Percentiles rank a stretch among this genome's conserved stretches.
These are phyloP conservation scores for Exophiala sp. DNA, from an alignment of 2,329 filamentous ascomycete genomes.

Conservation along the genomic window DNA sequence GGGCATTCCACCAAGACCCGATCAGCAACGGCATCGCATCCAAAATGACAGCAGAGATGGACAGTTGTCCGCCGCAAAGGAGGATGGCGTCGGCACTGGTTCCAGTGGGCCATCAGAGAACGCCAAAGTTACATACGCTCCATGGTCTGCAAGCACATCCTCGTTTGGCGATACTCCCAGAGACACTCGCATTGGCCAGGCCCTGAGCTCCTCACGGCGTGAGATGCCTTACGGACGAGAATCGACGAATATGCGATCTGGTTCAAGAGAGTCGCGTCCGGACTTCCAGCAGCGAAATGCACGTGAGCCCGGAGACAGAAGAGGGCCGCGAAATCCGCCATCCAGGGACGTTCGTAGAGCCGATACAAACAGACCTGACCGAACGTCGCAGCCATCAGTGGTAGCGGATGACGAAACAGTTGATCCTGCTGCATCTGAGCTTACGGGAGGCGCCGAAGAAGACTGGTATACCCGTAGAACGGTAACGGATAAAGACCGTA, in stretches of 20 bases:
- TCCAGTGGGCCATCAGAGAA: neutral
- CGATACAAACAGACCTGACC: neutral
- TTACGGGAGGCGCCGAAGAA: neutral
- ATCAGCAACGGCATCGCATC: neutral
- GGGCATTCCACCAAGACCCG: neutral
- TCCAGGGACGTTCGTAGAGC: neutral
- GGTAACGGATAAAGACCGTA: conserved; percentile 5
- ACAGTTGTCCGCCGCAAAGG: neutral
- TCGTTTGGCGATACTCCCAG: neutral
- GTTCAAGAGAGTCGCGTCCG: neutral
- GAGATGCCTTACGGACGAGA: neutral
- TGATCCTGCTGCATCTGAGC: neutral
- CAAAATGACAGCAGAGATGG: neutral
- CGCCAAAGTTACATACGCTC: neutral
- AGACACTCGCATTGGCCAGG: neutral
- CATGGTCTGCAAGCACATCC: neutral
- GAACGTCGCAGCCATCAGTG: neutral
- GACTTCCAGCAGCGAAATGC: neutral
- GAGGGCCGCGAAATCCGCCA: neutral
- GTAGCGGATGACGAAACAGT: neutral
- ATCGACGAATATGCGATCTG: neutral
- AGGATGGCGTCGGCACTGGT: neutral
- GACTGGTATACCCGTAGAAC: conserved; percentile 6
- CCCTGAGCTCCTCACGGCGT: neutral
- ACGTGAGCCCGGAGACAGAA: neutral